A percentile compares a stretch with the other conserved stretches of the same genome.
phyloP scores from a whole-genome alignment of 495 filamentous ascomycete genomes.

The Neurospora sp. region DNA sequence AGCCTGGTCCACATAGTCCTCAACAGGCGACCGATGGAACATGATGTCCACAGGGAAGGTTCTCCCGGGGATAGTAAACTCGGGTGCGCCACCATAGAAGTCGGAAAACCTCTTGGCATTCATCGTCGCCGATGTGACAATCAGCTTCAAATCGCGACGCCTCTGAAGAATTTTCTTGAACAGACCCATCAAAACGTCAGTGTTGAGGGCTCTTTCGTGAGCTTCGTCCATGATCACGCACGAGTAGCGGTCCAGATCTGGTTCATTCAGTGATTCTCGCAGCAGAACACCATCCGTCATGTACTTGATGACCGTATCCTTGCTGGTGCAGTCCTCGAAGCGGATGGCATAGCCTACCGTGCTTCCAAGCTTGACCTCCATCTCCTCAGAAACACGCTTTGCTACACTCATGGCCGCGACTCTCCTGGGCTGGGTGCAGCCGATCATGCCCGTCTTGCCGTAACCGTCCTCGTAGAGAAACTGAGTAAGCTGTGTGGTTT shows the following conservation, averaged over 20 bases:
- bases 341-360: conserved; percentile 95
- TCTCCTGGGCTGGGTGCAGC: conserved; percentile 89
- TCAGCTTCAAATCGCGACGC: conserved; percentile 85
- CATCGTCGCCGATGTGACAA: conserved; percentile 98
- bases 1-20: conserved; percentile 95
- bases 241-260: conserved; percentile 91
- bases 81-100: conserved; percentile 96
- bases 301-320: conserved; percentile 93
- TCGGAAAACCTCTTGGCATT: conserved; percentile 92
- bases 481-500: conserved; percentile 93
- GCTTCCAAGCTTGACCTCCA: conserved; percentile 89
- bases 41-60: conserved; percentile 97
- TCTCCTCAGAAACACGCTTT: conserved; percentile 96
- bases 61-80: conserved; percentile 92
- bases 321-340: conserved; percentile 96
- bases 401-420: conserved; percentile 99
- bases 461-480: conserved; percentile 94
- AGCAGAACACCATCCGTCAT: conserved; percentile 98
- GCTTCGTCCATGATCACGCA: conserved; percentile 99
- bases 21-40: conserved; percentile 89
- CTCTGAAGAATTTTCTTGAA: conserved; percentile 93
- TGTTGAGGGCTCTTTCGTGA: conserved; percentile 93
- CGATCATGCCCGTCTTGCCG: conserved; percentile 75
- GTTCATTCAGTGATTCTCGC: conserved; percentile 82
- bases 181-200: conserved; percentile 93